phyloP scores from a whole-genome alignment of 768 basidiomycete genomes.

The Cubamyces sp. region DNA sequence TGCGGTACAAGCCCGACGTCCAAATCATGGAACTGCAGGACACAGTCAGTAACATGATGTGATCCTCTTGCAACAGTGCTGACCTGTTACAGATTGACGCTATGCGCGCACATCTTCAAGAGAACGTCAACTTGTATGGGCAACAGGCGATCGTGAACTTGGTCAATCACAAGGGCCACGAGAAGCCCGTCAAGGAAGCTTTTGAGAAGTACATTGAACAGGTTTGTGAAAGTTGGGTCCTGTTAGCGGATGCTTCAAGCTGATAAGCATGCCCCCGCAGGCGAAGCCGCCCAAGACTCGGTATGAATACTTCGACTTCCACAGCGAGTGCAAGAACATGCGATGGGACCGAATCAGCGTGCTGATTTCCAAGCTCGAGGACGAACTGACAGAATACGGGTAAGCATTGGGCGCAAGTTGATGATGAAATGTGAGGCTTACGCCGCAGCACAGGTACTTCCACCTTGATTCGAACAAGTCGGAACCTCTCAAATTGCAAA shows the following conservation, averaged over 20 bases:
- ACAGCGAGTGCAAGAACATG: constrained; percentile 92
- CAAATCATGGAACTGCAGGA: constrained; percentile 93
- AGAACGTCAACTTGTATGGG: constrained; percentile 77
- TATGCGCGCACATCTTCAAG: constrained; percentile 72
- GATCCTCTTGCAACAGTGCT: constrained; percentile 1
- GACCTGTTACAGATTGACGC: constrained; percentile 58
- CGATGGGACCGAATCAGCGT: constrained; percentile 91
- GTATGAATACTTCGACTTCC: constrained; percentile 98
- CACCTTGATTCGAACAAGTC: constrained; percentile 55
- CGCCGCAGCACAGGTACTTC: constrained; percentile 66
- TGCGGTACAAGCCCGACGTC: constrained; percentile 95
- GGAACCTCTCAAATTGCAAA: constrained; percentile 62
- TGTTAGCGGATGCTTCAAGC: background rate
- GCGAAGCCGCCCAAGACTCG: constrained; percentile 67
- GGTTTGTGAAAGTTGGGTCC: constrained; percentile 37
- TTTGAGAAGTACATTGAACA: constrained; percentile 80
- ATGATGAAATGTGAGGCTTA: background rate
- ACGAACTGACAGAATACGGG: constrained; percentile 73
- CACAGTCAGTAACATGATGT: constrained; percentile 57
- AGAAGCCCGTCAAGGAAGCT: constrained; percentile 93
- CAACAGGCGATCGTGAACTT: constrained; percentile 83
- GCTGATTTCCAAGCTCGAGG: constrained; percentile 75
- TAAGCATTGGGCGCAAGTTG: constrained; percentile 37
- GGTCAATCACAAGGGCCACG: constrained; percentile 91
- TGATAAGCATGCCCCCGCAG: constrained; percentile 39